phyloP scores from a whole-genome alignment of 2,329 filamentous ascomycete genomes.

The Neonectria hederae region DNA sequence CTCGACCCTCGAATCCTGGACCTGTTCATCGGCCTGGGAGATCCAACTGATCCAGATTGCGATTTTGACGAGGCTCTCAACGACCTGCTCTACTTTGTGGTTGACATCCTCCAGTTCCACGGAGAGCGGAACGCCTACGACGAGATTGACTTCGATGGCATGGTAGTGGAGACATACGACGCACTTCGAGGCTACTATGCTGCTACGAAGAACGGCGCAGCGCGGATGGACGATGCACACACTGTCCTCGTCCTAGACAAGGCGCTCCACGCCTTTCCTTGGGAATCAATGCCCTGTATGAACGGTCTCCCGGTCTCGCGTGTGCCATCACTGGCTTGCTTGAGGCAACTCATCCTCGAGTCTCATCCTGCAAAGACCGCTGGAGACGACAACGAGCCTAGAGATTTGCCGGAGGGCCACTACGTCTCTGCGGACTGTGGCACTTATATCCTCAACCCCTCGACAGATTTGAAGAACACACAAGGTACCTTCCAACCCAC shows the following conservation, averaged over 20 bases:
- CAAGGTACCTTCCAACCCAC: conserved; percentile 75
- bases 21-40: conserved; percentile 86
- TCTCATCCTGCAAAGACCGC: conserved; percentile 33
- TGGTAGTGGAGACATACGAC: conserved; percentile 89
- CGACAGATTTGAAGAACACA: conserved; percentile 82
- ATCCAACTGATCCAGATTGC: conserved; percentile 70
- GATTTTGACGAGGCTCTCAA: conserved; percentile 91
- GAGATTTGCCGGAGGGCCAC: conserved; percentile 53
- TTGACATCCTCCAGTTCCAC: conserved; percentile 96
- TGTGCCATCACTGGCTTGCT: conserved; percentile 84
- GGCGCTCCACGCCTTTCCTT: conserved; percentile 88
- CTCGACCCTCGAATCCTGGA: conserved; percentile 76
- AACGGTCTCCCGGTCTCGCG: conserved; percentile 82
- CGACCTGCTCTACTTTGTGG: conserved; percentile 93
- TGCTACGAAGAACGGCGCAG: conserved; percentile 51
- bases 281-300: conserved; percentile 94
- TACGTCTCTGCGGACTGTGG: conserved; percentile 65
- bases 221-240: conserved; percentile 64
- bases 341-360: conserved; percentile 78
- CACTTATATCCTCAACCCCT: conserved; percentile 90
- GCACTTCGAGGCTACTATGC: conserved; percentile 82
- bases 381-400: conserved; percentile 11
- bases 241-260: conserved; percentile 94
- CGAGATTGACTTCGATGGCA: conserved; percentile 93
- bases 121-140: conserved; percentile 97